A percentile compares a stretch with the other conserved stretches of the same genome.
Evolutionary conservation across 805 yeast genomes (phyloP).

Genomic region (Tetrapisispora fleetii): DNA sequence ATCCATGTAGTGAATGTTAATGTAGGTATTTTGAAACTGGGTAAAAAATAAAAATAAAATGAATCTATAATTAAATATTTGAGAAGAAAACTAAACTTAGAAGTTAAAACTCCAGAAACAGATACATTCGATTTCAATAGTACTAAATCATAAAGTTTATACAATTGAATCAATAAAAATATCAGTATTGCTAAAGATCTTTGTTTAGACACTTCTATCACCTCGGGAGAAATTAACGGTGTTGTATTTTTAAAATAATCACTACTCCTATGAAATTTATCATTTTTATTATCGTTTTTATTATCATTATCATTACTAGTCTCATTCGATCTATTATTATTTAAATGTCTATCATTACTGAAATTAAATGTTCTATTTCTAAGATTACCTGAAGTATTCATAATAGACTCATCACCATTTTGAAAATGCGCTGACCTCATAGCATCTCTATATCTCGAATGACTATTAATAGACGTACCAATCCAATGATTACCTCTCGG

Average conservation of each 20-base stretch:
- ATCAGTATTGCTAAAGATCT: conserved; percentile 55
- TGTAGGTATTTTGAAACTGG: conserved; percentile 67
- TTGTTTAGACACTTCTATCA: conserved; percentile 70
- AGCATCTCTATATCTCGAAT: conserved; percentile 5
- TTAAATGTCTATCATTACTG: neutral
- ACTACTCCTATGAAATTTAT: neutral
- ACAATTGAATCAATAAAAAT: conserved; percentile 71
- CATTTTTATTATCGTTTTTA: neutral
- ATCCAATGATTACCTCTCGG: conserved; percentile 27
- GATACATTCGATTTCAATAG: conserved; percentile 40
- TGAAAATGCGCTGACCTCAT: conserved; percentile 8
- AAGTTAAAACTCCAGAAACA: conserved; percentile 28
- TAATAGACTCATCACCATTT: neutral
- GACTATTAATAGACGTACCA: conserved; percentile 11
- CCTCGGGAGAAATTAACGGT: conserved; percentile 52
- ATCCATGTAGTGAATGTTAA: conserved; percentile 53
- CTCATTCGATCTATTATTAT: neutral
- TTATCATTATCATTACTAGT: neutral
- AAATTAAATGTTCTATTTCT: neutral
- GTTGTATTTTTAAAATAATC: neutral
- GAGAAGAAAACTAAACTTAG: conserved; percentile 49
- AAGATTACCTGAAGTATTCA: neutral
- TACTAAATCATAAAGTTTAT: conserved; percentile 67
- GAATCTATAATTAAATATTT: conserved; percentile 73
- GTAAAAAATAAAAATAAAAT: conserved; percentile 56